Evolutionary conservation across 345 rosid genomes (phyloP).

Genomic region (Nasturtium officinale): DNA sequence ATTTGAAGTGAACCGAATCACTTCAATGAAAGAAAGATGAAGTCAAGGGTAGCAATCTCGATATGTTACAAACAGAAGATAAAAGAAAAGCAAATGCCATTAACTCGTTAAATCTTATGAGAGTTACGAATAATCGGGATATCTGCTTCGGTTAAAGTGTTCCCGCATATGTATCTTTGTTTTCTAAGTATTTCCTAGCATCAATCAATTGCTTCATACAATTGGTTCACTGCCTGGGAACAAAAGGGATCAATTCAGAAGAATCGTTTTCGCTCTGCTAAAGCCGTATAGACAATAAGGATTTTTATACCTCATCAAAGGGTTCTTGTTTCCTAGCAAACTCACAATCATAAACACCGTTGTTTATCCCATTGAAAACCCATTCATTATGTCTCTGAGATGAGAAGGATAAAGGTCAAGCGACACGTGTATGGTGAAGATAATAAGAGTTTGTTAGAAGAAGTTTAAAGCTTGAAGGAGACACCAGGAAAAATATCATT

Average conservation of each 20-base stretch:
- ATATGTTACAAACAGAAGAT: not conserved
- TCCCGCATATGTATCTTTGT: constrained; percentile 75
- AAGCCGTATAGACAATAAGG: not conserved
- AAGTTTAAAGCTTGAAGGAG: no score
- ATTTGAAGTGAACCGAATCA: constrained; percentile 85
- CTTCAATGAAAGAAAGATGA: no score
- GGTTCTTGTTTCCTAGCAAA: constrained; percentile 63
- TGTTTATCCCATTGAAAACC: constrained; percentile 54
- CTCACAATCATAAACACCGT: constrained; percentile 59
- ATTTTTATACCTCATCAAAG: constrained; percentile 49
- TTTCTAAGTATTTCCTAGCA: constrained; percentile 73
- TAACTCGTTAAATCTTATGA: constrained; percentile 97
- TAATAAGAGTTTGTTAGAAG: no score
- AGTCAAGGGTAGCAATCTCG: not conserved
- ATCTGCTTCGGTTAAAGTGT: constrained; percentile 70
- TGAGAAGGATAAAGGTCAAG: constrained; percentile 55
- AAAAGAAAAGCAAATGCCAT: not conserved
- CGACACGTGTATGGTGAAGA: no score
- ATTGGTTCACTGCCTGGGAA: constrained; percentile 67
- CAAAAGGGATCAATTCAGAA: not conserved
- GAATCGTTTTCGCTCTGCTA: not conserved
- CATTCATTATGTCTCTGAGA: constrained; percentile 49
- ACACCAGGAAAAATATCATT: no score
- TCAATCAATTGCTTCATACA: constrained; percentile 73
- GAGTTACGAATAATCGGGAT: constrained; percentile 75